Evolutionary conservation across 1,139 yeast species (phyloP).

Genomic region (Diutina siamensis): DNA sequence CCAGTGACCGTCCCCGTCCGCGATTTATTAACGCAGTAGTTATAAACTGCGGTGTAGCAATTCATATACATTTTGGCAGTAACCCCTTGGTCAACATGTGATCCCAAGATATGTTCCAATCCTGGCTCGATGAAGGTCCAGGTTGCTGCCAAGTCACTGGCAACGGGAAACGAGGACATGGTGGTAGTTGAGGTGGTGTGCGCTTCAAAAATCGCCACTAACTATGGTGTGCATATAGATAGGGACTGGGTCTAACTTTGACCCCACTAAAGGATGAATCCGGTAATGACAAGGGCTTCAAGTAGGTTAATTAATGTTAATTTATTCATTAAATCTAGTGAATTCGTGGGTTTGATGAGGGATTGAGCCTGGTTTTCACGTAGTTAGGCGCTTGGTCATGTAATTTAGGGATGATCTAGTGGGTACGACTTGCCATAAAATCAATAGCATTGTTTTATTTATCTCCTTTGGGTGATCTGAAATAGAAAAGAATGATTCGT

Average conservation of each 20-base stretch:
- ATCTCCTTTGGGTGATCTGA: too few species aligned
- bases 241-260: neutral
- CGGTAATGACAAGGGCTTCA: too few species aligned
- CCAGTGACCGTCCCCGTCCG: slow-evolving; percentile 16
- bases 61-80: slow-evolving; percentile 66
- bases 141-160: slow-evolving; percentile 52
- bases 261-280: too few species aligned
- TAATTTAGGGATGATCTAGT: too few species aligned
- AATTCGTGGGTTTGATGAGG: too few species aligned
- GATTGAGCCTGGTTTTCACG: too few species aligned
- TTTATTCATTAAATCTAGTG: too few species aligned
- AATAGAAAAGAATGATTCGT: too few species aligned
- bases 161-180: slow-evolving; percentile 13
- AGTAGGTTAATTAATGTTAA: too few species aligned
- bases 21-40: slow-evolving; percentile 82
- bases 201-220: neutral
- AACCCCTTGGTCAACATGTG: slow-evolving; percentile 47
- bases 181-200: neutral
- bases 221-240: neutral
- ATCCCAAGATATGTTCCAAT: slow-evolving; percentile 56
- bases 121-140: slow-evolving; percentile 75
- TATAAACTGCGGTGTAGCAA: slow-evolving; percentile 78
- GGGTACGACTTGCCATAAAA: too few species aligned
- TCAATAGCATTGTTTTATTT: too few species aligned
- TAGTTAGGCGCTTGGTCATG: too few species aligned